Conservation (phyloP, 2,329 filamentous ascomycete genomes). For the Penicillium sp. region DNA sequence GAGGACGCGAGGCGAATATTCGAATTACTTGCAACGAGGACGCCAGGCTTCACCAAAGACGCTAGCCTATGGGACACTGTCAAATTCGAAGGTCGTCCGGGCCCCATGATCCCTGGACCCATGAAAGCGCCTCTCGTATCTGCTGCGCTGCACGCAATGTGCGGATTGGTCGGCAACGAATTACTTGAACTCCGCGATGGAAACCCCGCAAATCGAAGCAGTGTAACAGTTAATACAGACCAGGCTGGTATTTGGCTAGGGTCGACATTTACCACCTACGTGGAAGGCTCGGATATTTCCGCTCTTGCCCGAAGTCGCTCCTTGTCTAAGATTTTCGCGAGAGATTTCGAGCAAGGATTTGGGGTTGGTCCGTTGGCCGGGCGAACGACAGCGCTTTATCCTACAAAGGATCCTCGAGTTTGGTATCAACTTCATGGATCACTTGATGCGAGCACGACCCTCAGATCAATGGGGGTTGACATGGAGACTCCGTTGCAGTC, state of each 20-base stretch:
- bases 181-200: slow-evolving; percentile 39
- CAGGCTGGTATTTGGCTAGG: slow-evolving; percentile 56
- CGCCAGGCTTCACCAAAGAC: slow-evolving; percentile 51
- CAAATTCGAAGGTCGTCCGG: slow-evolving; percentile 47
- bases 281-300: neutral
- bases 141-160: slow-evolving; percentile 54
- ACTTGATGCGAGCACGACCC: slow-evolving; percentile 51
- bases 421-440: slow-evolving; percentile 62
- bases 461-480: slow-evolving; percentile 56
- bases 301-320: neutral
- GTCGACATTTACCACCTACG: slow-evolving; percentile 40
- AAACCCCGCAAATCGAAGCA: slow-evolving; percentile 15
- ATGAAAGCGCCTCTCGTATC: slow-evolving; percentile 53
- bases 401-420: slow-evolving; percentile 52
- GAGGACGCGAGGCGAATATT: slow-evolving; percentile 49
- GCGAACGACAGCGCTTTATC: slow-evolving; percentile 56
- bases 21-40: slow-evolving; percentile 43
- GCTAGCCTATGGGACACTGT: slow-evolving; percentile 38
- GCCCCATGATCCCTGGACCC: slow-evolving; percentile 52
- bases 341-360: slow-evolving; percentile 2
- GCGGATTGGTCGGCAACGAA: slow-evolving; percentile 51
- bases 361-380: slow-evolving; percentile 38
- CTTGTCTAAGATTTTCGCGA: neutral
- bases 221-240: slow-evolving; percentile 55
- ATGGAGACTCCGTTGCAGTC: slow-evolving; percentile 28